Evolutionary conservation across 2,329 filamentous ascomycete genomes (phyloP).

Genomic region (Lojkania enalia): DNA sequence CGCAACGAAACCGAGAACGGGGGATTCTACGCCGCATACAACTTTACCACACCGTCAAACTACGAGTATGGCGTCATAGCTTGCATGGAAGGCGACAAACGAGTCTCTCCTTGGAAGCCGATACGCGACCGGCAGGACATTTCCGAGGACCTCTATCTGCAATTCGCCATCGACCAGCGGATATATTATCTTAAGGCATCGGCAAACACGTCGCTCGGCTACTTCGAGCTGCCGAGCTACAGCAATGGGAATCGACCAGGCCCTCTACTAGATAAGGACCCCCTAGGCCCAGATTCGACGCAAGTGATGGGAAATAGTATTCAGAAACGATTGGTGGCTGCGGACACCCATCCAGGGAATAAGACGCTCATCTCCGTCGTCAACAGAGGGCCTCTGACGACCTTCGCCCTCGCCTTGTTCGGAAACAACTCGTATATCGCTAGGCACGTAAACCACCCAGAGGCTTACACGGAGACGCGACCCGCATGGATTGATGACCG

Average conservation of each 20-base stretch:
- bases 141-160: conserved; percentile 11
- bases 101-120: conserved; percentile 11
- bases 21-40: conserved; percentile 12
- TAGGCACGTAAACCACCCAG: neutral
- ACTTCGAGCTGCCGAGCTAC: conserved; percentile 16
- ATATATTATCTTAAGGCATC: conserved; percentile 5
- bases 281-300: neutral
- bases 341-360: conserved; percentile 4
- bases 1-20: conserved; percentile 15
- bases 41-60: neutral
- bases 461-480: neutral
- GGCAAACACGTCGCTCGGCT: conserved; percentile 10
- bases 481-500: neutral
- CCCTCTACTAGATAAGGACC: conserved; percentile 14
- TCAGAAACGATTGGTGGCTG: neutral
- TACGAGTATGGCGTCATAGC: conserved; percentile 1
- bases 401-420: conserved; percentile 15
- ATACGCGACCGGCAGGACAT: conserved; percentile 18
- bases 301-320: conserved; percentile 1
- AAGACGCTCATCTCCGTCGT: neutral
- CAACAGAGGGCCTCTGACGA: conserved; percentile 10
- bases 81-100: conserved; percentile 14
- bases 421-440: conserved; percentile 13
- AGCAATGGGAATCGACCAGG: conserved; percentile 11
- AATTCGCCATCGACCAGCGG: neutral